phyloP scores from a whole-genome alignment of 2,329 filamentous ascomycete species.

The Clonostachys sp. region DNA sequence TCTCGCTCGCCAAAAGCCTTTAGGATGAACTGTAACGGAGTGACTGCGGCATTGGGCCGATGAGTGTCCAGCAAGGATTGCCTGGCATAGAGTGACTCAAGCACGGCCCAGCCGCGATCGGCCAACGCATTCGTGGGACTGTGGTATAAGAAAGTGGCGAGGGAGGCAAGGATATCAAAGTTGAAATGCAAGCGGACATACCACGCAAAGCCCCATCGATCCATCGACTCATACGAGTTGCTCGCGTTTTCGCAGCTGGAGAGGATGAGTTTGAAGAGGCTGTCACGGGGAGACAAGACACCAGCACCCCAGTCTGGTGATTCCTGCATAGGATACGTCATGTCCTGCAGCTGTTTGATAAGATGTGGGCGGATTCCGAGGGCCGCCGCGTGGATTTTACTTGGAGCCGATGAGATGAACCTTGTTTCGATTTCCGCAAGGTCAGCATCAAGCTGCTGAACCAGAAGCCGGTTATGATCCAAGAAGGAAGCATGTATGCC shows the following conservation, averaged over 20 bases:
- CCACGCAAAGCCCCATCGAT: conserved; percentile 48
- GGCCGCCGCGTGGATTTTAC: conserved; percentile 46
- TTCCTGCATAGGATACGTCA: conserved; percentile 39
- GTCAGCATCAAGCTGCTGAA: conserved; percentile 34
- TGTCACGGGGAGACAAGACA: conserved; percentile 43
- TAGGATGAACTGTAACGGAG: conserved; percentile 42
- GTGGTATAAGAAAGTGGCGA: conserved; percentile 47
- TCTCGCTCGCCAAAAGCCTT: conserved; percentile 48
- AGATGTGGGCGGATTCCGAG: conserved; percentile 40
- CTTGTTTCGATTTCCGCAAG: conserved; percentile 39
- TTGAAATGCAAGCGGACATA: conserved; percentile 50
- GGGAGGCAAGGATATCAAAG: conserved; percentile 48
- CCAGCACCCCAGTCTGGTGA: conserved; percentile 45
- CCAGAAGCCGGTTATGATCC: conserved; percentile 32
- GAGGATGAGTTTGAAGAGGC: conserved; percentile 49
- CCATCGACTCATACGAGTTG: conserved; percentile 33
- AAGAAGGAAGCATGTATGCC: conserved; percentile 10
- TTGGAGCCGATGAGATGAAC: conserved; percentile 45
- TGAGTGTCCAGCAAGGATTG: conserved; percentile 46
- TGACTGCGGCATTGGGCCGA: conserved; percentile 33
- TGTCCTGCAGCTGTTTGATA: conserved; percentile 40
- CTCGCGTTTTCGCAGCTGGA: conserved; percentile 40
- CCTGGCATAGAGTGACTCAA: conserved; percentile 39
- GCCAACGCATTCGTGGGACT: conserved; percentile 42
- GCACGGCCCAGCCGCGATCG: conserved; percentile 45